Evolutionary conservation across 2,329 filamentous ascomycete genomes (phyloP).

Genomic region (Clarireedia paspali): DNA sequence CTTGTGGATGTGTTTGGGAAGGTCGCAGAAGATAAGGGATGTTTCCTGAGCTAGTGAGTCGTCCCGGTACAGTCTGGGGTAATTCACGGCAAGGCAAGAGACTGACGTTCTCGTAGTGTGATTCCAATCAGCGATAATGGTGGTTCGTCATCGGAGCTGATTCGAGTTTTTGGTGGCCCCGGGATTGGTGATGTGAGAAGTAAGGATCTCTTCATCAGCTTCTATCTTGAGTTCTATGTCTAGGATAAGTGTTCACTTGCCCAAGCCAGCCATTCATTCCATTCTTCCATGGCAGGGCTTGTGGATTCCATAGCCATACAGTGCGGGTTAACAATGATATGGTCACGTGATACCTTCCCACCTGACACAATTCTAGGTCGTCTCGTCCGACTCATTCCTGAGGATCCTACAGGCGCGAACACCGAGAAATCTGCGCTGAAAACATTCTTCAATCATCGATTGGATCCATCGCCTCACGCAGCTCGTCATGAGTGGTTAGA

Average conservation of each 20-base stretch:
- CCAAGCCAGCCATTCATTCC: background rate
- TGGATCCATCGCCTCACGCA: slow-evolving; percentile 51
- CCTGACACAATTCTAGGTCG: slow-evolving; percentile 49
- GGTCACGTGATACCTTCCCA: background rate
- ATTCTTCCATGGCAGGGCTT: too few relatives aligned
- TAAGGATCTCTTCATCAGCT: slow-evolving; percentile 28
- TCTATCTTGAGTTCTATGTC: background rate
- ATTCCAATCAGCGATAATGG: slow-evolving; percentile 97
- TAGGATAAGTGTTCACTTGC: background rate
- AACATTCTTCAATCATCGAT: slow-evolving; percentile 77
- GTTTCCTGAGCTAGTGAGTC: slow-evolving; percentile 29
- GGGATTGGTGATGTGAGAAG: slow-evolving; percentile 74
- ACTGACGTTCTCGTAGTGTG: slow-evolving; percentile 52
- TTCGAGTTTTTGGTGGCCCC: slow-evolving; percentile 88
- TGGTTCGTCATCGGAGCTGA: slow-evolving; percentile 86
- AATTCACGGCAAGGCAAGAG: background rate
- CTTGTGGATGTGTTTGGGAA: slow-evolving; percentile 81
- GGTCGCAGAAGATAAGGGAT: slow-evolving; percentile 33
- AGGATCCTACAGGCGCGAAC: slow-evolving; percentile 37
- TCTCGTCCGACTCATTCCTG: slow-evolving; percentile 82
- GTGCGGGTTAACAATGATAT: background rate
- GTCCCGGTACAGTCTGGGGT: background rate
- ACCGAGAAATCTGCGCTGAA: slow-evolving; percentile 69
- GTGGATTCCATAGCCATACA: too few relatives aligned
- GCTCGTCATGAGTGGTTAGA: slow-evolving; percentile 79